These are phyloP conservation scores for Geotrichum restrictum DNA, from an alignment of 1,139 yeast genomes.

Conservation along the genomic window DNA sequence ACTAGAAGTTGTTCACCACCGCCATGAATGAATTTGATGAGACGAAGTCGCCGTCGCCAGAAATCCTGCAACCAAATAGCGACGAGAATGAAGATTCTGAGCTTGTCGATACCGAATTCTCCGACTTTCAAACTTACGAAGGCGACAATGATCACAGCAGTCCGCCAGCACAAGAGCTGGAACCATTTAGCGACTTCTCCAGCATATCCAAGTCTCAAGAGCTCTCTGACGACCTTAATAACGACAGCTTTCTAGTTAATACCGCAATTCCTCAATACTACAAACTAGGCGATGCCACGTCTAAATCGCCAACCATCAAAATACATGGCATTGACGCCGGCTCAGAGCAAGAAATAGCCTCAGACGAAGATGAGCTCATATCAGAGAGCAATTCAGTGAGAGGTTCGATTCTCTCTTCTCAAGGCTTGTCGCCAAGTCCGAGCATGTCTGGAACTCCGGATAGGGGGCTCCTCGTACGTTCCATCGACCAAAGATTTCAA, in stretches of 20 bases:
- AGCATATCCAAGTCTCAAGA: conserved; percentile 17
- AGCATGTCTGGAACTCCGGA: conserved; percentile 17
- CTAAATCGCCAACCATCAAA: neutral
- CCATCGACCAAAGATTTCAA: conserved; percentile 32
- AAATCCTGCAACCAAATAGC: neutral
- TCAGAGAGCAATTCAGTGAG: conserved; percentile 6
- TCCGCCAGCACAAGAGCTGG: neutral
- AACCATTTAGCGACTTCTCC: conserved; percentile 17
- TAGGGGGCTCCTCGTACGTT: conserved; percentile 22
- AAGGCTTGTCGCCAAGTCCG: conserved; percentile 16
- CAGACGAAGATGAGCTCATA: conserved; percentile 8
- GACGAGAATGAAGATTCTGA: neutral
- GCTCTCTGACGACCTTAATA: neutral
- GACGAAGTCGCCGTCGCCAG: too few species aligned
- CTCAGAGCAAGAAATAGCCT: neutral
- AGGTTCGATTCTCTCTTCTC: conserved; percentile 9
- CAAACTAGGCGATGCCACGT: neutral
- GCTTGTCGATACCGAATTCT: neutral
- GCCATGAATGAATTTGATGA: neutral
- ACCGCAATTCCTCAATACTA: conserved; percentile 17
- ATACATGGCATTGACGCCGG: neutral
- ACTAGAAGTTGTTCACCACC: neutral
- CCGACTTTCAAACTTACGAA: conserved; percentile 1
- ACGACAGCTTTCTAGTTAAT: neutral
- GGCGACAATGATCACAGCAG: neutral